Evolutionary conservation across 331 rosid genomes (phyloP).

Genomic region (Dryas integrifolia): DNA sequence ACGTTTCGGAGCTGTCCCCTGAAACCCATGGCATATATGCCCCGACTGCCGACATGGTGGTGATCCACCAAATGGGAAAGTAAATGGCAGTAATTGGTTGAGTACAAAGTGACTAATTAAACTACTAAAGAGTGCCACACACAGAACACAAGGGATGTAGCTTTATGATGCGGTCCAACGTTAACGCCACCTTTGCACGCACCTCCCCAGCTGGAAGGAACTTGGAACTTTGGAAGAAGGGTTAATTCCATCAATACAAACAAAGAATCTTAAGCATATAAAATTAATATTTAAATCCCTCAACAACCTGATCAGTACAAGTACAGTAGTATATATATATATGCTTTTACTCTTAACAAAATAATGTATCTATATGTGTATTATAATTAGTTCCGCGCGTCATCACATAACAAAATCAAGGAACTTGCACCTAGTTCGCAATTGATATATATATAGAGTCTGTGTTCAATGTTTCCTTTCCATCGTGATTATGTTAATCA

Average conservation of each 20-base stretch:
- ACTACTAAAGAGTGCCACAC: not conserved
- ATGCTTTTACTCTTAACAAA: too few relatives aligned
- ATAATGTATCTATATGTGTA: too few relatives aligned
- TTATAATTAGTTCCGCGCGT: too few relatives aligned
- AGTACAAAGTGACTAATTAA: not conserved
- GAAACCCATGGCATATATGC: too few relatives aligned
- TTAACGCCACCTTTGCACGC: slow-evolving; percentile 14
- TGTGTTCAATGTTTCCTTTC: slow-evolving; percentile 16
- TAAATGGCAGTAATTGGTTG: slow-evolving; percentile 8
- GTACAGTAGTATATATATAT: too few relatives aligned
- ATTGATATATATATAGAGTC: not conserved
- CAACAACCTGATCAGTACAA: too few relatives aligned
- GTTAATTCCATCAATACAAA: not conserved
- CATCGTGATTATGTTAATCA: slow-evolving; percentile 7
- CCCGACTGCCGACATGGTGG: not conserved
- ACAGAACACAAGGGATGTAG: not conserved
- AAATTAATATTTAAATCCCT: too few relatives aligned
- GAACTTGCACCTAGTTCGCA: too few relatives aligned
- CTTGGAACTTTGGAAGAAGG: not conserved
- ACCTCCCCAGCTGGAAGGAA: not conserved
- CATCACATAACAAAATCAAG: too few relatives aligned
- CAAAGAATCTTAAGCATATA: not conserved
- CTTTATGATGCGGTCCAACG: not conserved
- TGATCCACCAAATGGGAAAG: slow-evolving; percentile 8
- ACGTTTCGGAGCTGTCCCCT: too few relatives aligned